Evolutionary conservation across 2,329 filamentous ascomycete species (phyloP), one percentile per base, ranked within the genome.

Genomic region (Pseudogymnoascus pannorum): DNA sequence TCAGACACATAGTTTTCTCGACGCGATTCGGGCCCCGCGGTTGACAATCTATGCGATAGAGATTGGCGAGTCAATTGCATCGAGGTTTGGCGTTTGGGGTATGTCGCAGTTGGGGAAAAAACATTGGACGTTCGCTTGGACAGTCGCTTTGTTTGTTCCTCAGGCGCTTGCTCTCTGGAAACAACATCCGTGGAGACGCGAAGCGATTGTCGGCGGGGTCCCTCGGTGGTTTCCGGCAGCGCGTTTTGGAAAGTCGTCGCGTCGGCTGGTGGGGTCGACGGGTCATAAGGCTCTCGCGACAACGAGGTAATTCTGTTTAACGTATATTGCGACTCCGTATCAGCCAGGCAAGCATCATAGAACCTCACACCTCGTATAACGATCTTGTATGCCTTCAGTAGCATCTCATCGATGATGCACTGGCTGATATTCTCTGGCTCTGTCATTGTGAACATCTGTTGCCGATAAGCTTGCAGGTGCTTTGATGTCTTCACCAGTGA

Each of bases 311-410:
- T 75, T n/a, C 81, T 81, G 31, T 86, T 79, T 36, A 83, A 71
- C 29, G 76, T 73, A 29, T 78, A 77, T 7, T 77, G 77, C 40
- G 75, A 72, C 62, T 77, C 76, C 54, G 79, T 74, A 67, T 87
- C 83, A 14, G 85, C 88, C 36, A 89, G 87, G 77, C 94, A 87
- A 2, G 93, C 81, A 68, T 99, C 94, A 42, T 96, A 81, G 70
- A 99, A 97, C 48, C 88, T 83, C 24, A 97, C 91, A 12, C 90
- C 92, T 68, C 93, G 87, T 57, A 87, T 93, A n/a, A 96, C 89
- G 59, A 97, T 92, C 71, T 89, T 92, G 78, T 96, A 97, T 0
- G 92, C 92, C 73, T 92, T 94, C 60, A 96, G 77, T 22, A 97
- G 89, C 84, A 97, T 91, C 72, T 96, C 90, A 70, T 97, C 93